Evolutionary conservation across 306 rosid species (phyloP).

Genomic region (Malus asiatica): DNA sequence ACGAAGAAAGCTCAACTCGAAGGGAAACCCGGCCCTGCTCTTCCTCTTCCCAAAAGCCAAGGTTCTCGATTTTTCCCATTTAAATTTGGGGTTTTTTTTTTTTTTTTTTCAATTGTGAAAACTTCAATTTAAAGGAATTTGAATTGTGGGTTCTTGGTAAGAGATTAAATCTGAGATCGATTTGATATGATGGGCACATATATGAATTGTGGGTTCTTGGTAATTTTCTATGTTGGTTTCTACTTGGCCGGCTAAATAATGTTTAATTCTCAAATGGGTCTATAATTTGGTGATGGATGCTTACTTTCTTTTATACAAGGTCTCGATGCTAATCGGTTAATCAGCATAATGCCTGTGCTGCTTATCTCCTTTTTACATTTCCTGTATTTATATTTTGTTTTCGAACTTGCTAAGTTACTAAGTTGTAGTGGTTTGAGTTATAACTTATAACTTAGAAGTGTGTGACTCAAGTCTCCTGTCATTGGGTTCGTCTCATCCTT

Average conservation of each 20-base stretch:
- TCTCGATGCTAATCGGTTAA: neutral
- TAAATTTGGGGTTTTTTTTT: neutral
- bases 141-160: neutral
- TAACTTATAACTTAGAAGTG: neutral
- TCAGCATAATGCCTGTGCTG: neutral
- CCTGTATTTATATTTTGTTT: neutral
- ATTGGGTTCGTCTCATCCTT: neutral
- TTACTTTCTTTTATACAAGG: neutral
- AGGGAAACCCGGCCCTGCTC: conserved; percentile 30
- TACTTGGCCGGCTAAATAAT: neutral
- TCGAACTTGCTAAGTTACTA: neutral
- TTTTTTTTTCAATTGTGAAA: neutral
- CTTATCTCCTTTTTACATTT: neutral
- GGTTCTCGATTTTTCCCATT: conserved; percentile 19
- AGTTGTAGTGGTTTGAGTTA: neutral
- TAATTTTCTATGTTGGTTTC: neutral
- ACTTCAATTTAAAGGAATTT: neutral
- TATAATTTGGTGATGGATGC: neutral
- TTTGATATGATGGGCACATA: neutral
- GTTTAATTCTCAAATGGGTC: neutral
- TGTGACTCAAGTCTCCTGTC: neutral
- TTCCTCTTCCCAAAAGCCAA: conserved; percentile 43
- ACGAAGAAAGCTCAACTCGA: conserved; percentile 25
- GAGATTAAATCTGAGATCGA: neutral
- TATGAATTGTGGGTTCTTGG: neutral